Evolutionary conservation across 768 basidiomycete genomes (phyloP), one percentile per base, ranked within the genome.

Genomic region (Boletus speciosus): DNA sequence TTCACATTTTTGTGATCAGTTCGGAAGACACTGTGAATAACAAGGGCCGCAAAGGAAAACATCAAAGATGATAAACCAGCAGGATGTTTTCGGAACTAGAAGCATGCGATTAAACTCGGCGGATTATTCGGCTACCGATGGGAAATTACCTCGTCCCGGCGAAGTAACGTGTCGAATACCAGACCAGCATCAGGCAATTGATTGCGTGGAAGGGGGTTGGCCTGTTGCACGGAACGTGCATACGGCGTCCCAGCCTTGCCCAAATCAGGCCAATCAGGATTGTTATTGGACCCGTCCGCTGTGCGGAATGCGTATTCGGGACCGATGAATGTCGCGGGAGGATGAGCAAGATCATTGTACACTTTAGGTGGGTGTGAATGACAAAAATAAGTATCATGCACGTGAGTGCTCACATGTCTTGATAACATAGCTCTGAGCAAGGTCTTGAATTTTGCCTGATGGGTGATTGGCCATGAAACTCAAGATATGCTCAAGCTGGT

Each of bases 21-120:
- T 40, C 89, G 88, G 81, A 95, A 95, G 50, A 91, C 83, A 43
- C 88, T 90, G 64, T 92, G 90, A 47, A 92, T 90, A 38, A 93
- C 88, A 12, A 92, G 78, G 2, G 90, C 83, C 8, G 90, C 91
- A 57, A 89, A 92, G 7, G 84, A 75, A 65, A 93, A 93, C 84
- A 93, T 86, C 65, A 89, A 61, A 41, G 84, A 80, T 2, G 88
- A 91, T 36, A 93, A 74, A 0, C 91, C 91, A 6, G 81, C 84
- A 6, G 92, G 91, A 63, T 93, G 92, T 58, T 81, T 69, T 9
- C 78, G 76, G 64, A 90, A 88, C 89, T 92, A 52, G 50, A 51
- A 60, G 25, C 14, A 41, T n/a, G 3, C 35, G 3, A 35, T 41
- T 44, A 39, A 43, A 5, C 34, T 51, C 11, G 35, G 5, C 2